Percentiles rank a stretch among this genome's conserved stretches.
Conservation (phyloP, 768 basidiomycete genomes). For the Tremella mesenterica region DNA sequence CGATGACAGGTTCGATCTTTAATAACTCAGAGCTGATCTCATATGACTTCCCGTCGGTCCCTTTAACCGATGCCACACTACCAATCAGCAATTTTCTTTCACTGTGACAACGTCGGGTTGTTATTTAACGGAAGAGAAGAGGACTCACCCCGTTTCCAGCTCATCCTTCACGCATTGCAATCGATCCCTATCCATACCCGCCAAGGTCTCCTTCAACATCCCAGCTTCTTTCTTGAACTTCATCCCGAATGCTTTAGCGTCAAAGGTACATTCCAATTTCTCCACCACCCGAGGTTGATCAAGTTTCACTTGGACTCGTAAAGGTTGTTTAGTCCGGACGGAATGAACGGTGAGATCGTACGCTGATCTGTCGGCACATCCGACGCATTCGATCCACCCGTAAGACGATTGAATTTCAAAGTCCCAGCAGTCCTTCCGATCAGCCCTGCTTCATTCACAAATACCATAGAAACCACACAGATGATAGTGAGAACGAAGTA, state of each 20-base stretch:
- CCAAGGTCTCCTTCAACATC: conserved; percentile 52
- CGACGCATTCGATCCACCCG: conserved; percentile 97
- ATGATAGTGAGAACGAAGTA: neutral
- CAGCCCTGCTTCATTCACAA: too few relatives aligned
- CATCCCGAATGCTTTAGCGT: conserved; percentile 83
- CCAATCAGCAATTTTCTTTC: conserved; percentile 2
- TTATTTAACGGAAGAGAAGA: neutral
- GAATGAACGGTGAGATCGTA: conserved; percentile 91
- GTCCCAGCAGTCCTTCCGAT: conserved; percentile 82
- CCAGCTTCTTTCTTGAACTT: conserved; percentile 74
- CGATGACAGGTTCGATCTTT: conserved; percentile 69
- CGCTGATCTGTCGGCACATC: conserved; percentile 95
- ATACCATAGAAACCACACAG: neutral
- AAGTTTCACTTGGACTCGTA: conserved; percentile 77
- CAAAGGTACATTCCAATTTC: conserved; percentile 66
- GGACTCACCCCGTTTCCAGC: conserved; percentile 56
- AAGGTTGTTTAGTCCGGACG: conserved; percentile 67
- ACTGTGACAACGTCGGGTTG: neutral
- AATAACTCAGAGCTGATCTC: conserved; percentile 63
- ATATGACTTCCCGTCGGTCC: conserved; percentile 60
- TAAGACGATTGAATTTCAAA: conserved; percentile 91
- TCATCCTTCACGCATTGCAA: conserved; percentile 61
- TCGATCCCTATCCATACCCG: conserved; percentile 58
- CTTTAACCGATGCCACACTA: conserved; percentile 54
- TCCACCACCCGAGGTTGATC: conserved; percentile 78